Evolutionary conservation across 2,329 filamentous ascomycete species (phyloP).

Genomic region (Sporothrix mexicana): DNA sequence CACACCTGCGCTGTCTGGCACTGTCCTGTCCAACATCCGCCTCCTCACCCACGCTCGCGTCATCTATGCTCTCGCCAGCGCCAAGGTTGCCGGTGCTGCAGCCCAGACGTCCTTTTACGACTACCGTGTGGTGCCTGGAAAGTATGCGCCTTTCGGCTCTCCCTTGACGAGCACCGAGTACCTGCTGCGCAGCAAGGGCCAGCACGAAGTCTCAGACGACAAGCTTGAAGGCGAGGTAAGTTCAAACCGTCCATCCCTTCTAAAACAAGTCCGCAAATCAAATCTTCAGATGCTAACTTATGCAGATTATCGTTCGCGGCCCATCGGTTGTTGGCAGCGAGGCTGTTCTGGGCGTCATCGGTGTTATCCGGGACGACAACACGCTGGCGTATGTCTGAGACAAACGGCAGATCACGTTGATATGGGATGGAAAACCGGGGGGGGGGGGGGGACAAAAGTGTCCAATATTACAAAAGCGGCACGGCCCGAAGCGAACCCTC

Average conservation of each 20-base stretch:
- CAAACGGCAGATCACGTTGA: background rate
- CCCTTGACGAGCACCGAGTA: constrained; percentile 82
- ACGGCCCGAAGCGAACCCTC: background rate
- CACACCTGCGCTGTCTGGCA: constrained; percentile 68
- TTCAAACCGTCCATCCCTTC: constrained; percentile 21
- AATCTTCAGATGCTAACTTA: constrained; percentile 2
- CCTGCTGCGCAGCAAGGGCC: constrained; percentile 67
- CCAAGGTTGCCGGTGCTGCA: constrained; percentile 87
- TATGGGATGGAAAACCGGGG: background rate
- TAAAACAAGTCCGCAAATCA: too few species aligned
- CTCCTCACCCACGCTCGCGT: constrained; percentile 80
- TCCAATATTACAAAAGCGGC: background rate
- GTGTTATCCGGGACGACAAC: constrained; percentile 72
- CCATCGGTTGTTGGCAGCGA: constrained; percentile 74
- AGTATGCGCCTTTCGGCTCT: constrained; percentile 75
- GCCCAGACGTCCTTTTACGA: constrained; percentile 70
- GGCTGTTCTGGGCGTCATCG: constrained; percentile 66
- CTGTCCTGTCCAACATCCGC: constrained; percentile 78
- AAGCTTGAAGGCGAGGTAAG: constrained; percentile 68
- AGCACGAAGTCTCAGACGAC: constrained; percentile 68
- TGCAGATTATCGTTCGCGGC: constrained; percentile 71
- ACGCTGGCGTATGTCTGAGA: constrained; percentile 65
- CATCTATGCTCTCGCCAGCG: constrained; percentile 81
- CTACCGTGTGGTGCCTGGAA: constrained; percentile 48
- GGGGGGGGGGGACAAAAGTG: background rate